These are phyloP conservation scores for Schizothecium vesticola DNA, from an alignment of 495 filamentous ascomycete species.

Conservation along the genomic window DNA sequence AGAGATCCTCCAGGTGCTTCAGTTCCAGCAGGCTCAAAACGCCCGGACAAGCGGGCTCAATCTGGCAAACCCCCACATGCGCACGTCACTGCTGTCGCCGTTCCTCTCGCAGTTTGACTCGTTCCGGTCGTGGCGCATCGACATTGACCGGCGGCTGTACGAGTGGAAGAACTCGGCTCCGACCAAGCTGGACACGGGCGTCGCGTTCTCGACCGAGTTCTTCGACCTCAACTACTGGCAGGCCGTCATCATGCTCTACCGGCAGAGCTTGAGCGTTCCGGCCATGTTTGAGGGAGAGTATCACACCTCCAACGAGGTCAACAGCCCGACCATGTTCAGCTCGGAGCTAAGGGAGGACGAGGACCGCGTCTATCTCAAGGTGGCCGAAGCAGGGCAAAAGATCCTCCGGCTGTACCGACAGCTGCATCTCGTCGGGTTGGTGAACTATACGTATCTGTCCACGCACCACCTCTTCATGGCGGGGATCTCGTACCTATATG, in stretches of 20 bases:
- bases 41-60: conserved; percentile 54
- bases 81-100: conserved; percentile 72
- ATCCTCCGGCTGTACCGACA: conserved; percentile 87
- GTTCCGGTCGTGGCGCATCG: conserved; percentile 81
- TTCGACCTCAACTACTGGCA: conserved; percentile 97
- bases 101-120: conserved; percentile 80
- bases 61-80: conserved; percentile 63
- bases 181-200: conserved; percentile 69
- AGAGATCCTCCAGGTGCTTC: conserved; percentile 89
- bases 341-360: conserved; percentile 71
- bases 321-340: conserved; percentile 41
- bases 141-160: conserved; percentile 75
- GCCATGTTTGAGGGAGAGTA: conserved; percentile 75
- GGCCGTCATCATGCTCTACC: conserved; percentile 92
- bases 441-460: conserved; percentile 95
- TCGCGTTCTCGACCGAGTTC: conserved; percentile 79
- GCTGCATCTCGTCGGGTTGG: conserved; percentile 77
- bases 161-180: conserved; percentile 87
- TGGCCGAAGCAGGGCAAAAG: conserved; percentile 90
- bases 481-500: conserved; percentile 92
- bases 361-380: conserved; percentile 84
- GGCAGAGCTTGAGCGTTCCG: conserved; percentile 86
- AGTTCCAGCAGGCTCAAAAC: conserved; percentile 75
- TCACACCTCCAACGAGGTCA: conserved; percentile 55
- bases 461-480: conserved; percentile 98